phyloP scores from a whole-genome alignment of 345 rosid genomes.

The Chamaenerion angustifolium region DNA sequence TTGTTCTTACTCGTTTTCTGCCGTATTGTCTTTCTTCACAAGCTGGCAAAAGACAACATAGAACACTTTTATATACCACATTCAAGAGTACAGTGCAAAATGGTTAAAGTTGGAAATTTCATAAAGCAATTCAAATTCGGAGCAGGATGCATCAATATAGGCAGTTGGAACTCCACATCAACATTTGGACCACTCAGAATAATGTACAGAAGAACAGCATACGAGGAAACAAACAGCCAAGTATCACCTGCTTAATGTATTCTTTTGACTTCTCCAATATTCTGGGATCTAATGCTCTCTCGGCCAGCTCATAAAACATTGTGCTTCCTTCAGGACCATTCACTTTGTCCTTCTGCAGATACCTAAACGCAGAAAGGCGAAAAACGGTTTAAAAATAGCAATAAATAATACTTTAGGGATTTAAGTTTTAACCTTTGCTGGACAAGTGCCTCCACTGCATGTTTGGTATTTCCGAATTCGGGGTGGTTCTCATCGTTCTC shows the following conservation, averaged over 20 bases:
- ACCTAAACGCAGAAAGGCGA: constrained; percentile 22
- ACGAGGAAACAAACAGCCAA: background rate
- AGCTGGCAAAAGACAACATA: constrained; percentile 23
- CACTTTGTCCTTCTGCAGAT: constrained; percentile 77
- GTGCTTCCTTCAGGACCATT: constrained; percentile 72
- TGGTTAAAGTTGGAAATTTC: too few relatives aligned
- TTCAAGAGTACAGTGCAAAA: too few relatives aligned
- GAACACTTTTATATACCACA: too few relatives aligned
- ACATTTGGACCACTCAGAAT: background rate
- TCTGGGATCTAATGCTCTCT: constrained; percentile 73
- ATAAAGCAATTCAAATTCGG: too few relatives aligned
- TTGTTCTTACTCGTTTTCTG: constrained; percentile 22
- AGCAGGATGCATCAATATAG: too few relatives aligned
- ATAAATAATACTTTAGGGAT: background rate
- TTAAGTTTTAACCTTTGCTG: constrained; percentile 53
- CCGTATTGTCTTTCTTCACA: constrained; percentile 36
- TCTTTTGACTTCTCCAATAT: constrained; percentile 48
- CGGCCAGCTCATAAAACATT: constrained; percentile 70
- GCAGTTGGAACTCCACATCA: too few relatives aligned
- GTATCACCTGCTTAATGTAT: constrained; percentile 59
- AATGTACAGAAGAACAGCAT: background rate
- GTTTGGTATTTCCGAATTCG: constrained; percentile 63
- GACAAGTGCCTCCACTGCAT: constrained; percentile 59
- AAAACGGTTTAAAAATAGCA: background rate
- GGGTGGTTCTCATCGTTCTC: constrained; percentile 59